Conservation (phyloP, 306 rosid genomes). For the Benincasa hispida region DNA sequence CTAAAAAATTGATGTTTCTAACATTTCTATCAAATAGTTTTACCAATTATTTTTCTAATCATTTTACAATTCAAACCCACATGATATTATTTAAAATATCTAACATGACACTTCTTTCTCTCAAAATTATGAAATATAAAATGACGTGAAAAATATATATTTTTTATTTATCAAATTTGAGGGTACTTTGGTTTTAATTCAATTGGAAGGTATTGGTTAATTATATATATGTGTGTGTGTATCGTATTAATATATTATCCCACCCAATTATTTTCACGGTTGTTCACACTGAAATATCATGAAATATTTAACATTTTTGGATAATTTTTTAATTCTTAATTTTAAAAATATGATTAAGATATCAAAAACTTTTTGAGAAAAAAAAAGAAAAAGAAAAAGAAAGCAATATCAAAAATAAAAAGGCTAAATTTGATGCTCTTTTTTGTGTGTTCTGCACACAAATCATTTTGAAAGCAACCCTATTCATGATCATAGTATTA, state of each 20-base stretch:
- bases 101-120: background rate
- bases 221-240: no score
- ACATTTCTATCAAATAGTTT: background rate
- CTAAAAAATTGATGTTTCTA: no score
- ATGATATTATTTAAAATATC: background rate
- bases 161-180: background rate
- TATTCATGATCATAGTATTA: no score
- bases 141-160: background rate
- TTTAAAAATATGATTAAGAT: background rate
- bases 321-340: background rate
- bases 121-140: background rate
- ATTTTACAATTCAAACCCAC: background rate
- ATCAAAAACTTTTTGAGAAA: no score
- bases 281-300: no score
- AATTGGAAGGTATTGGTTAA: background rate
- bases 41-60: background rate
- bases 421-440: background rate
- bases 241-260: no score
- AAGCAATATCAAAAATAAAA: background rate
- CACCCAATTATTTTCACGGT: no score
- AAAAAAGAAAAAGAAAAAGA: background rate
- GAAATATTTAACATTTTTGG: background rate
- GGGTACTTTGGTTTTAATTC: background rate
- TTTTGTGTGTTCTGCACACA: background rate
- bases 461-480: background rate